phyloP scores from a whole-genome alignment of 2,329 filamentous ascomycete genomes.

The Apiospora aurea region DNA sequence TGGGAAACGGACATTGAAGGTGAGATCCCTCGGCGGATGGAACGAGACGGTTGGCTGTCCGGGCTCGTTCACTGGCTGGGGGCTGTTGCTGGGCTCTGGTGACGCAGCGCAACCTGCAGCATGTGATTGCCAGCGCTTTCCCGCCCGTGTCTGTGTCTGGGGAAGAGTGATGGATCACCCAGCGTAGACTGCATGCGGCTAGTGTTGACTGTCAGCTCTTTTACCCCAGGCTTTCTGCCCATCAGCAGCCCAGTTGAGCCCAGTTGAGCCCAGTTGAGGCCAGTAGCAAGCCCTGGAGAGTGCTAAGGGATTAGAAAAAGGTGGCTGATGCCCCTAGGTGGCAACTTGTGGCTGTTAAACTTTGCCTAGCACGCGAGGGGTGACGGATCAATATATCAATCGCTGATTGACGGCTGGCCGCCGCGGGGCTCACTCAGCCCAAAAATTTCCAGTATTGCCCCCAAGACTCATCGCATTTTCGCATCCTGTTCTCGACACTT shows the following conservation, averaged over 20 bases:
- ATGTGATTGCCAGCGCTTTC: conserved; percentile 28
- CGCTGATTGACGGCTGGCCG: neutral
- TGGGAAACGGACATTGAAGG: conserved; percentile 3
- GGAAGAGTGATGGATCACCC: neutral
- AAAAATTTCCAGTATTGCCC: neutral
- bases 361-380: neutral
- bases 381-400: neutral
- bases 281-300: neutral
- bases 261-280: too few relatives aligned
- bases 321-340: neutral
- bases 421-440: conserved; percentile 7
- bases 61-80: neutral
- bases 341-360: conserved; percentile 7
- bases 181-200: neutral
- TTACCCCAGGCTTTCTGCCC: conserved; percentile 16
- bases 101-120: conserved; percentile 25
- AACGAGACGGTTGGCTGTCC: conserved; percentile 6
- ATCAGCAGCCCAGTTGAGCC: conserved; percentile 1
- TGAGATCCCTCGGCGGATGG: conserved; percentile 20
- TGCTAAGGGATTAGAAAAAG: neutral
- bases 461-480: neutral
- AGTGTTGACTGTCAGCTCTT: neutral
- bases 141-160: conserved; percentile 19
- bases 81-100: conserved; percentile 4
- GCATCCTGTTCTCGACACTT: neutral